phyloP scores from a whole-genome alignment of 2,329 filamentous ascomycete species.

The Cladophialophora chaetospira region DNA sequence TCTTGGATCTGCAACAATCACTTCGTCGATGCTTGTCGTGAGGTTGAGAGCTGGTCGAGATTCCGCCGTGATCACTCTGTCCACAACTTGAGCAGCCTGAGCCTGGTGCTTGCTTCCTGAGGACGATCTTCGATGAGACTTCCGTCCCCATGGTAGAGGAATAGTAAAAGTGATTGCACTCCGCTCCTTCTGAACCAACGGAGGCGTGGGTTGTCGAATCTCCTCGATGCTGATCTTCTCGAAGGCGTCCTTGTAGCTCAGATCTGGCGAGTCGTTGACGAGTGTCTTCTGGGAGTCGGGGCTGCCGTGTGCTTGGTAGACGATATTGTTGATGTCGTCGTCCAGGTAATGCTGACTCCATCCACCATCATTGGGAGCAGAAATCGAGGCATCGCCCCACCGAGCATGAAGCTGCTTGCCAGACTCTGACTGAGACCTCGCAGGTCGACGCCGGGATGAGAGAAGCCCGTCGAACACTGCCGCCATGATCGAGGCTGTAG shows the following conservation, averaged over 20 bases:
- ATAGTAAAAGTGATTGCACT: conserved; percentile 29
- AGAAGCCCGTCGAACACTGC: conserved; percentile 24
- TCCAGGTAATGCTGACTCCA: conserved; percentile 38
- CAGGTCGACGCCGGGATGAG: conserved; percentile 18
- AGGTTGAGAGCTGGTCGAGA: conserved; percentile 7
- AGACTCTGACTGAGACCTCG: conserved; percentile 25
- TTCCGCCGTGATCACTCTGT: conserved; percentile 6
- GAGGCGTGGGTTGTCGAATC: conserved; percentile 8
- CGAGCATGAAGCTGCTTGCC: conserved; percentile 38
- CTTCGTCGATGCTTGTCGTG: conserved; percentile 18
- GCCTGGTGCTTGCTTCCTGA: conserved; percentile 8
- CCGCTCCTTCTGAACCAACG: conserved; percentile 22
- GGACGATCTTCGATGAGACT: conserved; percentile 25
- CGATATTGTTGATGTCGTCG: conserved; percentile 13
- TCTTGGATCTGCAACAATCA: conserved; percentile 23
- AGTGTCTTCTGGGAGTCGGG: conserved; percentile 29
- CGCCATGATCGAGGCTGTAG: conserved; percentile 18
- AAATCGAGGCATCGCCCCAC: conserved; percentile 46
- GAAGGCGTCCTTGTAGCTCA: conserved; percentile 10
- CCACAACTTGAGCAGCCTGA: neutral
- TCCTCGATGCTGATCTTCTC: conserved; percentile 5
- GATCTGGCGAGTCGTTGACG: conserved; percentile 24
- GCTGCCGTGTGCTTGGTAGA: conserved; percentile 22
- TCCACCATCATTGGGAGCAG: conserved; percentile 44
- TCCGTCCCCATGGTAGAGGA: conserved; percentile 27